These are phyloP conservation scores for Arthrobotrys sphaeroides DNA, from an alignment of 2,329 filamentous ascomycete genomes.

Conservation along the genomic window DNA sequence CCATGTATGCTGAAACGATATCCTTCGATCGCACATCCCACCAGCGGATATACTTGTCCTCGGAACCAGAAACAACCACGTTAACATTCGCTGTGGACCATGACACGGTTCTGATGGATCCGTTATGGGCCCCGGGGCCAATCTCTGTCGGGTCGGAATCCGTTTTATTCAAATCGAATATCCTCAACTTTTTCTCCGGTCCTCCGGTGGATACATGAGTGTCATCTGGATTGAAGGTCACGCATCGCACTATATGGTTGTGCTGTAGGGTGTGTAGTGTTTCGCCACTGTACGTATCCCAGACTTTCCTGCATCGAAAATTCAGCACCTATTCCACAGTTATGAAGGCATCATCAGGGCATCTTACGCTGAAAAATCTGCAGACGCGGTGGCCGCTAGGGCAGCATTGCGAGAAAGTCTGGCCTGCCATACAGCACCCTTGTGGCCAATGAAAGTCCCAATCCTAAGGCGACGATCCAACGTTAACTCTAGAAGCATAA, in stretches of 20 bases:
- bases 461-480: constrained; percentile 68
- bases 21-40: constrained; percentile 83
- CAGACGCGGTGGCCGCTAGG: constrained; percentile 89
- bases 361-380: constrained; percentile 91
- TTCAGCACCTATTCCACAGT: constrained; percentile 58
- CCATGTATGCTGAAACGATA: constrained; percentile 77
- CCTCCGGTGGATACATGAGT: constrained; percentile 93
- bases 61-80: constrained; percentile 86
- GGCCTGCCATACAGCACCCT: constrained; percentile 97
- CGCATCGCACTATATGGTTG: constrained; percentile 91
- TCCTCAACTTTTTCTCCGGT: constrained; percentile 93
- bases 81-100: constrained; percentile 83
- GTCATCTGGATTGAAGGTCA: constrained; percentile 85
- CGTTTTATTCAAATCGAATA: constrained; percentile 82
- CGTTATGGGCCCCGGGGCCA: constrained; percentile 81
- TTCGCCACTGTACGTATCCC: constrained; percentile 96
- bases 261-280: constrained; percentile 86
- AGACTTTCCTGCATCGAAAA: constrained; percentile 76
- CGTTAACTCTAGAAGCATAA: constrained; percentile 28
- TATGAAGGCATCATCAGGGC: not conserved
- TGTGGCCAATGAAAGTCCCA: constrained; percentile 96
- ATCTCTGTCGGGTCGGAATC: constrained; percentile 82
- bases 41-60: constrained; percentile 92
- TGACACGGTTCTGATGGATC: constrained; percentile 93
- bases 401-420: constrained; percentile 86